Evolutionary conservation across 139 green algal genomes (phyloP).

Genomic region (Asterochloris sp.): DNA sequence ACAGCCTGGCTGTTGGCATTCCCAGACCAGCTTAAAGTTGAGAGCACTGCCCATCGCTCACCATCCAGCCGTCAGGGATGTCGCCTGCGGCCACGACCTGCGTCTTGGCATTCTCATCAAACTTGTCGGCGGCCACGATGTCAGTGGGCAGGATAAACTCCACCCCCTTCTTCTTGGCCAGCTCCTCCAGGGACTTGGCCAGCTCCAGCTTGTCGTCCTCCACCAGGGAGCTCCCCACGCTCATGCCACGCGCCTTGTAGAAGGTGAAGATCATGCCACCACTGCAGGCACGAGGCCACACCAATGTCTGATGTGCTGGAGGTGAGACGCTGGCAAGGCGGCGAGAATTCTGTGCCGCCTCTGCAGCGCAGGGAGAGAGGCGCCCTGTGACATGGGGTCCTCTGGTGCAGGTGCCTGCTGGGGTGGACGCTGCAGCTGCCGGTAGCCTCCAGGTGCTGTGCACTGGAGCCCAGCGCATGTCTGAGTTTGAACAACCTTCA

Average conservation of each 20-base stretch:
- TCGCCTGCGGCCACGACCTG: conserved; percentile 68
- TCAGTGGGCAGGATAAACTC: conserved; percentile 95
- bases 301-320: too few species aligned
- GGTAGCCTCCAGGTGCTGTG: too few species aligned
- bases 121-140: conserved; percentile 96
- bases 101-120: conserved; percentile 85
- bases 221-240: conserved; percentile 89
- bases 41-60: neutral
- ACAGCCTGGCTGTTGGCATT: too few species aligned
- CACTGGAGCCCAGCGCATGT: too few species aligned
- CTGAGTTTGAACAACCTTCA: too few species aligned
- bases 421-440: too few species aligned
- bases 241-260: conserved; percentile 90
- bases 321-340: too few species aligned
- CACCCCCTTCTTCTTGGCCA: conserved; percentile 86
- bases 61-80: conserved; percentile 98
- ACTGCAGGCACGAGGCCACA: conserved; percentile 28
- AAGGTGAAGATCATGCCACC: conserved; percentile 99
- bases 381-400: too few species aligned
- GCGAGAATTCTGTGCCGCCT: too few species aligned
- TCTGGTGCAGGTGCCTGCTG: too few species aligned
- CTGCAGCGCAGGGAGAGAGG: too few species aligned
- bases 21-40: too few species aligned
- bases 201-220: conserved; percentile 99
- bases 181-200: conserved; percentile 83